Evolutionary conservation across 2,329 filamentous ascomycete genomes (phyloP).

Genomic region (Thielaviopsis punctulata): DNA sequence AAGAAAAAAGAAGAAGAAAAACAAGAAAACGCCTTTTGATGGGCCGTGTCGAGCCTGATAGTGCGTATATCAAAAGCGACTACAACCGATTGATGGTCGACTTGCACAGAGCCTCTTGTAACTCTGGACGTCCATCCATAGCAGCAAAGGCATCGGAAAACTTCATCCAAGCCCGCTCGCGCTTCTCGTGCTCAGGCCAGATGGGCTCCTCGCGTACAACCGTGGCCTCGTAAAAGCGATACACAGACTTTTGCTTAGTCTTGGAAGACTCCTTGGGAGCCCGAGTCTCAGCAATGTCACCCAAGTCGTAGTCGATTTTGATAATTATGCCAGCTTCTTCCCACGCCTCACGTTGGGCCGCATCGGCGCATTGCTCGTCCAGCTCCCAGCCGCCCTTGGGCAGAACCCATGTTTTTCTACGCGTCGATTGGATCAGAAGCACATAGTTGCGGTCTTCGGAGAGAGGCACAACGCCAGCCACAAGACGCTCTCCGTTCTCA

Average conservation of each 20-base stretch:
- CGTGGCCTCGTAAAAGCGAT: slow-evolving; percentile 75
- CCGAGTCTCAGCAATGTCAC: slow-evolving; percentile 69
- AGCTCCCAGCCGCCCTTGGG: slow-evolving; percentile 97
- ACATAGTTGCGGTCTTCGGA: slow-evolving; percentile 75
- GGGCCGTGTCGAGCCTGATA: neutral
- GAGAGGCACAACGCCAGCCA: slow-evolving; percentile 84
- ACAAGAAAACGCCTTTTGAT: neutral
- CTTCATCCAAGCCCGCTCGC: slow-evolving; percentile 77
- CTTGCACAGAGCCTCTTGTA: slow-evolving; percentile 70
- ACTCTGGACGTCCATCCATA: slow-evolving; percentile 63
- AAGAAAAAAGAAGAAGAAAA: neutral
- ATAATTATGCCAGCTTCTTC: slow-evolving; percentile 90
- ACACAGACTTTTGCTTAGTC: slow-evolving; percentile 43
- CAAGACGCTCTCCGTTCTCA: slow-evolving; percentile 77
- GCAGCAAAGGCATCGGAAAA: slow-evolving; percentile 67
- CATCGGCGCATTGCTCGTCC: slow-evolving; percentile 74
- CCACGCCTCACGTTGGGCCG: slow-evolving; percentile 85
- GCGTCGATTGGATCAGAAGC: slow-evolving; percentile 81
- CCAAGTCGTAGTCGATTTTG: slow-evolving; percentile 69
- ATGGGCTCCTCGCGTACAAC: slow-evolving; percentile 70
- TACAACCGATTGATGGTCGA: slow-evolving; percentile 45
- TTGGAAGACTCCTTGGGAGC: slow-evolving; percentile 57
- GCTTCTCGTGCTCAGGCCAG: slow-evolving; percentile 91
- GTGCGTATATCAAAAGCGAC: neutral
- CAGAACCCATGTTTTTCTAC: slow-evolving; percentile 84